These are phyloP conservation scores for Sabuloglossum arenarium DNA, from an alignment of 495 filamentous ascomycete species.

Conservation along the genomic window DNA sequence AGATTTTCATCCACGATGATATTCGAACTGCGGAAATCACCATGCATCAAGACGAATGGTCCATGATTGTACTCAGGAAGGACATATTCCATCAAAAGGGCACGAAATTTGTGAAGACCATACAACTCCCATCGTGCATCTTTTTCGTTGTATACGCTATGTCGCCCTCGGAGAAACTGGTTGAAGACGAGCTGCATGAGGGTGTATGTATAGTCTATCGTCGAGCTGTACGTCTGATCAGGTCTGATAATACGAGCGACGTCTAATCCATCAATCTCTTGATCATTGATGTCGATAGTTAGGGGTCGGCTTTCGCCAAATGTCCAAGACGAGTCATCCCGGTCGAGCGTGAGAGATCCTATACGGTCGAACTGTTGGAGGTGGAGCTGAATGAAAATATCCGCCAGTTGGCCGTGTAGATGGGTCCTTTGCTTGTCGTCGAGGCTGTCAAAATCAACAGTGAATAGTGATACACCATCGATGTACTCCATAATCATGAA, in stretches of 20 bases:
- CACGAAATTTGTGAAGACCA: not conserved
- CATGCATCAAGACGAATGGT: not conserved
- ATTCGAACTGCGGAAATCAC: constrained; percentile 2
- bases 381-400: not conserved
- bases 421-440: not conserved
- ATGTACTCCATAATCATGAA: not conserved
- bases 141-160: not conserved
- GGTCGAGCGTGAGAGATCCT: not conserved
- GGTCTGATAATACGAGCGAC: not conserved
- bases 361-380: not conserved
- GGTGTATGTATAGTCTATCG: not conserved
- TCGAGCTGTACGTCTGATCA: not conserved
- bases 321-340: not conserved
- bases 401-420: not conserved
- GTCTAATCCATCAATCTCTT: not conserved
- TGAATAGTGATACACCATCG: not conserved
- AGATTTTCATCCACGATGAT: not conserved
- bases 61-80: not conserved
- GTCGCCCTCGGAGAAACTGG: not conserved
- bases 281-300: not conserved
- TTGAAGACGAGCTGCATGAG: not conserved
- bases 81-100: not conserved
- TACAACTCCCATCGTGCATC: not conserved
- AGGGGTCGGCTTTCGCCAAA: not conserved
- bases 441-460: not conserved